Evolutionary conservation across 164 flowering plant species (phyloP).

Genomic region (Chimonanthus salicifolius): DNA sequence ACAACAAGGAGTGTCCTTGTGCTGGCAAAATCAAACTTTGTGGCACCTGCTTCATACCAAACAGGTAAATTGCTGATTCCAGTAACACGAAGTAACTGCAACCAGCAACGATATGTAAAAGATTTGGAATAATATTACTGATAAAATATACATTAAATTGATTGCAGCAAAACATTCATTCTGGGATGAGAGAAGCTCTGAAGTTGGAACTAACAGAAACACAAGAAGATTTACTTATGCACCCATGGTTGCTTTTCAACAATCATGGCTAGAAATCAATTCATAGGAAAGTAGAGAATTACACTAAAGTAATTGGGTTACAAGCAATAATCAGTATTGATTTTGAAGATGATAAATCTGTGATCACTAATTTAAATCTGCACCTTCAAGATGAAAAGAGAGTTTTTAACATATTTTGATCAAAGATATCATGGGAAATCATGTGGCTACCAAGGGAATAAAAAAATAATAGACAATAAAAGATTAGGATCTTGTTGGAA

Average conservation of each 20-base stretch:
- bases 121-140: neutral
- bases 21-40: constrained; percentile 68
- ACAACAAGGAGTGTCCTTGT: constrained; percentile 63
- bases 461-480: neutral
- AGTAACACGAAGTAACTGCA: constrained; percentile 77
- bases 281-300: neutral
- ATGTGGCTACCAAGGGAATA: neutral
- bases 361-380: neutral
- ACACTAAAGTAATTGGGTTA: too few species aligned
- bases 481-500: neutral
- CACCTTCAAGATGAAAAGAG: neutral
- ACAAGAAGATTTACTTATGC: neutral
- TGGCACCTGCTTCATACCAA: constrained; percentile 94
- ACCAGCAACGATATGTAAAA: neutral
- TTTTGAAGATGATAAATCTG: too few species aligned
- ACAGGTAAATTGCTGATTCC: constrained; percentile 64
- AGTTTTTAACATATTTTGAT: neutral
- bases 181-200: neutral
- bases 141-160: neutral
- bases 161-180: neutral
- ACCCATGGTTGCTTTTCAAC: neutral
- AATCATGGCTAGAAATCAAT: neutral
- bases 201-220: neutral
- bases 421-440: neutral
- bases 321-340: too few species aligned